Conservation (phyloP, 2,329 filamentous ascomycete genomes). For the Amylocarpus encephaloides region DNA sequence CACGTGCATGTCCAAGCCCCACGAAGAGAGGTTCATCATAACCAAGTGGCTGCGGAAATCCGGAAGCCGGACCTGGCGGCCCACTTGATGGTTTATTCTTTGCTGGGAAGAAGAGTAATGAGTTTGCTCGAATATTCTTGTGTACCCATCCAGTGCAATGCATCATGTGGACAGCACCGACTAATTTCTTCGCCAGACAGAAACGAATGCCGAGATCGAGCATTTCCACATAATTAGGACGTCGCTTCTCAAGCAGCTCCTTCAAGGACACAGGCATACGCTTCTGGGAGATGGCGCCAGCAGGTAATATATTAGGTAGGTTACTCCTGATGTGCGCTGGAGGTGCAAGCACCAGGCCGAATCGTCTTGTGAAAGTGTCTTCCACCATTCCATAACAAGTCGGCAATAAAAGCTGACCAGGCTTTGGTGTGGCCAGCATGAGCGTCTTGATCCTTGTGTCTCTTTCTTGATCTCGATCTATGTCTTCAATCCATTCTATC, state of each 20-base stretch:
- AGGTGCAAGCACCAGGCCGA: slow-evolving; percentile 24
- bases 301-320: slow-evolving; percentile 20
- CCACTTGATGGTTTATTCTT: slow-evolving; percentile 28
- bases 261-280: slow-evolving; percentile 23
- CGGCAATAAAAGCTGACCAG: slow-evolving; percentile 19
- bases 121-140: slow-evolving; percentile 35
- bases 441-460: slow-evolving; percentile 23
- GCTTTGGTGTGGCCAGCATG: slow-evolving; percentile 25
- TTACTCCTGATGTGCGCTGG: slow-evolving; percentile 23
- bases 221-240: slow-evolving; percentile 16
- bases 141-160: slow-evolving; percentile 49
- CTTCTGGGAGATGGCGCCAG: slow-evolving; percentile 24
- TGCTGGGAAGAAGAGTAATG: slow-evolving; percentile 40
- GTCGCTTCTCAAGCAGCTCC: slow-evolving; percentile 22
- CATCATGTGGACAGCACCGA: slow-evolving; percentile 42
- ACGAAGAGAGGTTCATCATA: slow-evolving; percentile 33
- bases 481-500: slow-evolving; percentile 23
- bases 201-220: slow-evolving; percentile 41
- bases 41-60: slow-evolving; percentile 21
- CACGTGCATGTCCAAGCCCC: slow-evolving; percentile 35
- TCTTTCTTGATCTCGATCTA: slow-evolving; percentile 19
- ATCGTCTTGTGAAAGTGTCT: slow-evolving; percentile 16
- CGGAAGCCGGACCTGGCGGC: slow-evolving; percentile 33
- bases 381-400: slow-evolving; percentile 27
- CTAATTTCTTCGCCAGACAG: slow-evolving; percentile 37